Evolutionary conservation across 257 asterid genomes (phyloP).

Genomic region (Osmanthus fragrans): DNA sequence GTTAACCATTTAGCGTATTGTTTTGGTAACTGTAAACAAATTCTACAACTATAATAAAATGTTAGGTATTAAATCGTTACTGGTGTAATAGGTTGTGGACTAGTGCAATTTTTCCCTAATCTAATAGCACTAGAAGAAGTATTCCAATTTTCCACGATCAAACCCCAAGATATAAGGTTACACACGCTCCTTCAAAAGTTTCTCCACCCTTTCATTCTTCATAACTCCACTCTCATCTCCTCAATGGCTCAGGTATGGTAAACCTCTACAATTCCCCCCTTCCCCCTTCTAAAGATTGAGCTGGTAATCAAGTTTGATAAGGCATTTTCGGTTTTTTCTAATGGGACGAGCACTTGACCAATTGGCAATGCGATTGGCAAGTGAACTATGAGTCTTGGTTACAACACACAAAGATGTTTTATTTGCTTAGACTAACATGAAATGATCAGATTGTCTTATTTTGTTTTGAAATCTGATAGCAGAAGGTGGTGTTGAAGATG

Average conservation of each 20-base stretch:
- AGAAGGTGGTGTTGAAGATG: constrained; percentile 68
- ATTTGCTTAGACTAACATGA: neutral
- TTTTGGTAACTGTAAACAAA: neutral
- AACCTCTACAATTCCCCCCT: neutral
- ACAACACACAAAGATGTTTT: neutral
- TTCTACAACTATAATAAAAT: neutral
- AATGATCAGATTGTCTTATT: neutral
- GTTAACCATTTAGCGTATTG: neutral
- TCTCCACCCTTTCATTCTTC: neutral
- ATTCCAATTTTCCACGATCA: neutral
- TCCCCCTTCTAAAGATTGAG: no score
- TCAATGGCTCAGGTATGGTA: neutral
- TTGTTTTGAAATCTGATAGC: constrained; percentile 7
- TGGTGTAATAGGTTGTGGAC: neutral
- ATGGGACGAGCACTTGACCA: neutral
- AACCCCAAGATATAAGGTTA: neutral
- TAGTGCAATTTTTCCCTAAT: neutral
- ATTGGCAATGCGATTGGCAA: neutral
- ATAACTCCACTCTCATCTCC: neutral
- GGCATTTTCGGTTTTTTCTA: neutral
- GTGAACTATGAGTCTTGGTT: neutral
- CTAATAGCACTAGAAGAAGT: no score
- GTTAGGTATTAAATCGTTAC: neutral
- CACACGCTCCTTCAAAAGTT: neutral
- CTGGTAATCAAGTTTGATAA: neutral